A percentile compares a stretch with the other conserved stretches of the same genome.
phyloP scores from a whole-genome alignment of 2,329 filamentous ascomycete genomes.

The Coniochaeta sp. region DNA sequence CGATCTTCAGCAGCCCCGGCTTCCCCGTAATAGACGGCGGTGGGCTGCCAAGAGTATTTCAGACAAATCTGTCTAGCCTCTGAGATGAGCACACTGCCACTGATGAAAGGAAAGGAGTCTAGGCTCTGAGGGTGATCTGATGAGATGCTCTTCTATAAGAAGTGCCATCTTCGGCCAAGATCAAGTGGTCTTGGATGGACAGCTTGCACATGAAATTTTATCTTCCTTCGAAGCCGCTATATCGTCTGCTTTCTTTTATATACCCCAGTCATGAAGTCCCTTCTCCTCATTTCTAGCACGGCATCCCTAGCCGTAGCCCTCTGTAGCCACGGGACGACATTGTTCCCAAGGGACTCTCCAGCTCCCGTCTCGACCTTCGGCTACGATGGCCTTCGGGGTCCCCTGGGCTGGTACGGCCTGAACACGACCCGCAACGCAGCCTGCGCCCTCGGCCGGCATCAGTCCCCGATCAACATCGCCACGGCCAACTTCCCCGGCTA shows the following conservation, averaged over 20 bases:
- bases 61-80: neutral
- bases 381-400: conserved; percentile 34
- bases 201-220: neutral
- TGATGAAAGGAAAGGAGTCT: neutral
- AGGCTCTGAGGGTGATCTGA: neutral
- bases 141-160: neutral
- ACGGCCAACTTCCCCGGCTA: conserved; percentile 9
- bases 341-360: conserved; percentile 20
- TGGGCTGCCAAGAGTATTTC: neutral
- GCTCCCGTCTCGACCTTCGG: conserved; percentile 27
- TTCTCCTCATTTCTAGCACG: neutral
- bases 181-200: neutral
- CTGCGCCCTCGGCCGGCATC: conserved; percentile 39
- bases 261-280: neutral
- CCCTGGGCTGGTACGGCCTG: conserved; percentile 44
- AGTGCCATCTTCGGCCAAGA: neutral
- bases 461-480: conserved; percentile 49
- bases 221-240: neutral
- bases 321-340: conserved; percentile 27
- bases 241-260: neutral
- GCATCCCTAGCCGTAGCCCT: conserved; percentile 14
- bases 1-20: neutral
- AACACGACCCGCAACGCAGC: conserved; percentile 29
- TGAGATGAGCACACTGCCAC: neutral
- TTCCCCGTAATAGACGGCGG: neutral